phyloP scores from a whole-genome alignment of 2,329 filamentous ascomycete genomes.

The Tolypocladium ophioglossoides region DNA sequence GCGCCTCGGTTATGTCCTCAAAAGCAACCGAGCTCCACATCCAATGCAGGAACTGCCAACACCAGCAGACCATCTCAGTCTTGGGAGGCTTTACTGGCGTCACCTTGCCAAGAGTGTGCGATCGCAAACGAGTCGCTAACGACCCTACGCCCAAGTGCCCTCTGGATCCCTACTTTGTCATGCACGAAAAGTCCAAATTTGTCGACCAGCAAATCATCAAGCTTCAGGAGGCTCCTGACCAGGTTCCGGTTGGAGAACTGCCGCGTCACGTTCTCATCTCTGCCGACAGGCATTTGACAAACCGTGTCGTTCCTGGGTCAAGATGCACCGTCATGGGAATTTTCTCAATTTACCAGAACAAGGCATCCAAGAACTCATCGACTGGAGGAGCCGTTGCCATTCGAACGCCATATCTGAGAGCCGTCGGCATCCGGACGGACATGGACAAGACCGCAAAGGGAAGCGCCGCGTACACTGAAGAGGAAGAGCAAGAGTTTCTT shows the following conservation, averaged over 20 bases:
- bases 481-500: constrained; percentile 92
- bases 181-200: constrained; percentile 88
- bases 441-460: constrained; percentile 84
- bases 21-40: constrained; percentile 84
- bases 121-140: constrained; percentile 48
- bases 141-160: constrained; percentile 70
- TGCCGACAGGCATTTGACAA: constrained; percentile 91
- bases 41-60: constrained; percentile 77
- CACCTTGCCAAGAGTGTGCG: constrained; percentile 71
- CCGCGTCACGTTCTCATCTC: constrained; percentile 91
- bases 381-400: constrained; percentile 81
- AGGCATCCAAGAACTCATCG: constrained; percentile 67
- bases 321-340: constrained; percentile 93
- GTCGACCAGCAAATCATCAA: constrained; percentile 98
- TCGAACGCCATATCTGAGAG: constrained; percentile 85
- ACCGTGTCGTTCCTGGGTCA: constrained; percentile 89
- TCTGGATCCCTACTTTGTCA: constrained; percentile 88
- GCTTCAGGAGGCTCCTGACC: constrained; percentile 92
- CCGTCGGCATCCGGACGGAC: constrained; percentile 85
- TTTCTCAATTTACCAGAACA: constrained; percentile 95
- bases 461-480: constrained; percentile 74
- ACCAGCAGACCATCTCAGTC: constrained; percentile 60
- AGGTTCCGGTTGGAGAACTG: constrained; percentile 92
- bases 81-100: constrained; percentile 82
- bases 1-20: constrained; percentile 90